phyloP scores from a whole-genome alignment of 2,329 filamentous ascomycete species.

The Stenocarpella maydis region DNA sequence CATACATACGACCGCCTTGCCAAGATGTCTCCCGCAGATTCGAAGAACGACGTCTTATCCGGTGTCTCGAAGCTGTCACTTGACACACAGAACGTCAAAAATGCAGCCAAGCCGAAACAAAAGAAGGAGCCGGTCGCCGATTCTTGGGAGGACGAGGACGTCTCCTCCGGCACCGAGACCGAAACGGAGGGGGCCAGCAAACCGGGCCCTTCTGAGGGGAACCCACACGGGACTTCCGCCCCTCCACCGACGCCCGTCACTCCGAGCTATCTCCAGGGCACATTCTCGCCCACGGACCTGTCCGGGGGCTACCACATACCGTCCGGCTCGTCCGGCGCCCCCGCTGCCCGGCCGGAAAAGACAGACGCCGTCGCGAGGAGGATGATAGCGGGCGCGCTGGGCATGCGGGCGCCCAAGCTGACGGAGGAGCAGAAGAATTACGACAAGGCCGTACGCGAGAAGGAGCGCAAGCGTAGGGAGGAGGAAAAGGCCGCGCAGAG shows the following conservation, averaged over 20 bases:
- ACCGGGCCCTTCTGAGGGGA: conserved; percentile 35
- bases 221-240: conserved; percentile 47
- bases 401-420: conserved; percentile 79
- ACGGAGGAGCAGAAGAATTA: conserved; percentile 92
- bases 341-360: conserved; percentile 75
- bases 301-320: conserved; percentile 15
- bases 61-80: conserved; percentile 44
- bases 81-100: conserved; percentile 37
- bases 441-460: conserved; percentile 81
- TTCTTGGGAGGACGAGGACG: conserved; percentile 80
- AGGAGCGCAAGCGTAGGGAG: conserved; percentile 81
- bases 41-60: conserved; percentile 35
- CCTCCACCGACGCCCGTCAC: conserved; percentile 75
- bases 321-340: conserved; percentile 3
- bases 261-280: conserved; percentile 50
- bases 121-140: conserved; percentile 64
- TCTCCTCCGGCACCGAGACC: conserved; percentile 54
- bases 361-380: conserved; percentile 89
- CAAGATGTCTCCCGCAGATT: conserved; percentile 33
- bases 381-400: conserved; percentile 89
- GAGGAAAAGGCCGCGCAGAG: conserved; percentile 74
- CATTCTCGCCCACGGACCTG: conserved; percentile 17
- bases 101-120: conserved; percentile 40
- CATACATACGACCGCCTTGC: background rate
- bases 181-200: conserved; percentile 42